Base-by-base conservation (phyloP, 305 asterid genomes). In the Solanum aculeatissimum region DNA sequence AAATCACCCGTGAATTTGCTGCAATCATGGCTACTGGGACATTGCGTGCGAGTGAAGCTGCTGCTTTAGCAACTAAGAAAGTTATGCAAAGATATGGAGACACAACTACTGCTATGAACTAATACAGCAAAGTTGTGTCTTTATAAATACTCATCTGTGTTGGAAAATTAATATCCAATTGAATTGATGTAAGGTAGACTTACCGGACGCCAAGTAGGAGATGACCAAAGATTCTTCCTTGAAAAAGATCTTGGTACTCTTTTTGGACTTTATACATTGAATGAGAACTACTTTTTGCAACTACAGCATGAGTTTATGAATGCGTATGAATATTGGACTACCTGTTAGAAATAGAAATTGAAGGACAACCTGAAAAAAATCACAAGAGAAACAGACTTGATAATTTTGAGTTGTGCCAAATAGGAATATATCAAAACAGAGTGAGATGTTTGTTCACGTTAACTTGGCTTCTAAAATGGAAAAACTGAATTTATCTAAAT, bases 1-100 rank as follows among this genome's bases (percentile, higher is more conserved):
- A 97, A 91, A 95, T 97, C 63, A 89, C 87, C 87, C 81, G 84
- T 9, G 99, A 97, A 86, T 97, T 95, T 82, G 96, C 97, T 51
- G 93, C 97, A 72, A 89, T 97, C 43, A 97, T 97, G 99, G 98
- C 98, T n/a, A 87, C 90, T 4, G 99, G 99, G 43, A 92, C 98
- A 1, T 35, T 94, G 60, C 94, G 95, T 78, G 98, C 98, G 3
- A 95, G 98, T 83, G 98, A 97, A 88, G 98, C 99, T 83, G 99
- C 98, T 1, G 96, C 98, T 25, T 83, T 97, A 78, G 98, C 98
- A 49, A 92, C 98, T 18, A 93, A 90, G 86, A 91, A 90, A 88
- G 98, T 94, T 43, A 88, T 96, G 98, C 90, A 92, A 63, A 92
- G 88, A 87, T 89, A 94, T 51, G 98, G 98, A 16, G 90, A 91